Conservation (phyloP, 1,139 yeast genomes). For the Zygosaccharomyces sapae region DNA sequence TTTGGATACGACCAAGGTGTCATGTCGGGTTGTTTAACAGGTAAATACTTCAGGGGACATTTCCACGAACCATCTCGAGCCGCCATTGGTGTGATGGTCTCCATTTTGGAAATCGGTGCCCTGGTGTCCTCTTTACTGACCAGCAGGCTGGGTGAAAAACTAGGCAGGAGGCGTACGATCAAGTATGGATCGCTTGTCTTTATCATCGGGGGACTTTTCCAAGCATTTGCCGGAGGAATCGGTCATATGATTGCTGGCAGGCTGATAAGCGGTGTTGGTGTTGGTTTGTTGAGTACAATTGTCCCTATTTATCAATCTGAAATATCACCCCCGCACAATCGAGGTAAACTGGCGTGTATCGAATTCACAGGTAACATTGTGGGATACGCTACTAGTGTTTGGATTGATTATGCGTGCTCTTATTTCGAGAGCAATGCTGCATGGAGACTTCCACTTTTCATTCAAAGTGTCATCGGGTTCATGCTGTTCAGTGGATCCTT, state of each 20-base stretch:
- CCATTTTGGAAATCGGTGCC: slow-evolving; percentile 84
- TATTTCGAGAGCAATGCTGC: slow-evolving; percentile 53
- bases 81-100: slow-evolving; percentile 73
- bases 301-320: slow-evolving; percentile 95
- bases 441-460: slow-evolving; percentile 76
- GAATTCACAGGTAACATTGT: slow-evolving; percentile 89
- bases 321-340: slow-evolving; percentile 80
- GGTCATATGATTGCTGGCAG: slow-evolving; percentile 63
- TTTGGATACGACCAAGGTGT: slow-evolving; percentile 94
- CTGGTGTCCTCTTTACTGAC: slow-evolving; percentile 70
- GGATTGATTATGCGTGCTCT: slow-evolving; percentile 84
- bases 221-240: slow-evolving; percentile 53
- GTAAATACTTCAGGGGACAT: slow-evolving; percentile 66
- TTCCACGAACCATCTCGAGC: slow-evolving; percentile 68
- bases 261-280: slow-evolving; percentile 79
- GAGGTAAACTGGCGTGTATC: slow-evolving; percentile 86
- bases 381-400: slow-evolving; percentile 81
- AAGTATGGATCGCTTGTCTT: slow-evolving; percentile 77
- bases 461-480: slow-evolving; percentile 74
- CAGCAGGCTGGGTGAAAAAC: slow-evolving; percentile 71
- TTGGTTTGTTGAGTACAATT: slow-evolving; percentile 85
- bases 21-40: slow-evolving; percentile 76
- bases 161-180: slow-evolving; percentile 79
- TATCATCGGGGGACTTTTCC: slow-evolving; percentile 75
- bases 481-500: slow-evolving; percentile 68